These are phyloP conservation scores for Ogataea corticis DNA, from an alignment of 805 yeast species.

Conservation along the genomic window DNA sequence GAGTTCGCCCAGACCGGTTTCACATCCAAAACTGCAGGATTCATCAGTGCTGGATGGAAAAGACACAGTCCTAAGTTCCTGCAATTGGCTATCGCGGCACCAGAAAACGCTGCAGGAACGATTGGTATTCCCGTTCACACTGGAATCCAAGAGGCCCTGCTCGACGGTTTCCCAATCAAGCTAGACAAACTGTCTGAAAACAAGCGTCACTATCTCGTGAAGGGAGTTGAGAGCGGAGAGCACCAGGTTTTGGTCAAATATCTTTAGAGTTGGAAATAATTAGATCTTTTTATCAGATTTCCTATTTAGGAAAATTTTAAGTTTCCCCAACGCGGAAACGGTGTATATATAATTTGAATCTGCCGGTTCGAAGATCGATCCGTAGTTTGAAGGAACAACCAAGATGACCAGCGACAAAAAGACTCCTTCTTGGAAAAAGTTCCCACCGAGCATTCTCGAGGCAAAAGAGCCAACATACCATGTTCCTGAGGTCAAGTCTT, in stretches of 20 bases:
- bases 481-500: constrained; percentile 12
- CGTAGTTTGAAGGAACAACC: no score
- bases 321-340: background rate
- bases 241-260: background rate
- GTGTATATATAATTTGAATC: no score
- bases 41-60: constrained; percentile 5
- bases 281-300: background rate
- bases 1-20: constrained; percentile 3
- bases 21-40: constrained; percentile 2
- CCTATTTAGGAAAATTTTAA: background rate
- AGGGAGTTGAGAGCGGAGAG: background rate
- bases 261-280: background rate
- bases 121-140: background rate
- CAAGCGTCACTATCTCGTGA: background rate
- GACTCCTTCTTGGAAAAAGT: constrained; percentile 6
- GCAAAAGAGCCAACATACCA: constrained; percentile 12
- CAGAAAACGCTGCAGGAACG: background rate
- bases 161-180: background rate
- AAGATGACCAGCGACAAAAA: background rate
- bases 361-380: no score
- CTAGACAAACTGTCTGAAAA: background rate
- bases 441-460: constrained; percentile 8
- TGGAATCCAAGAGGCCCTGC: background rate
- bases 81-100: constrained; percentile 1
- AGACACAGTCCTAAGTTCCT: background rate